Conservation (phyloP, 1,139 yeast genomes). For the Hansenula anomala region DNA sequence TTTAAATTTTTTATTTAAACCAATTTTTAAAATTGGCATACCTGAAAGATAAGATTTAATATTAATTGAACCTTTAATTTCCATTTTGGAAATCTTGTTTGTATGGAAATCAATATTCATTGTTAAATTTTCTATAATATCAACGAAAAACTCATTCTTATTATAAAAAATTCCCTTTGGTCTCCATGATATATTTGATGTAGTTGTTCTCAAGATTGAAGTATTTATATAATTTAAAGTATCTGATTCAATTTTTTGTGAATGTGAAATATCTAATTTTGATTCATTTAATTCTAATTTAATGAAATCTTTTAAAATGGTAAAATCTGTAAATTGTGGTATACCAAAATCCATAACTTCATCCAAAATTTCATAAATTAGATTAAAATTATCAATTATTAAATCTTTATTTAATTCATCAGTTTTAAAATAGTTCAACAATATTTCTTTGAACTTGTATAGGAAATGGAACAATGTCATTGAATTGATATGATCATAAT, state of each 20-base stretch:
- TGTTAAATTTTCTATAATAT: slow-evolving; percentile 62
- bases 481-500: slow-evolving; percentile 47
- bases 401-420: slow-evolving; percentile 49
- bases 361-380: slow-evolving; percentile 69
- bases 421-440: slow-evolving; percentile 49
- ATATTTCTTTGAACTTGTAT: slow-evolving; percentile 50
- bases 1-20: slow-evolving; percentile 48
- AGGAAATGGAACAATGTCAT: slow-evolving; percentile 58
- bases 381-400: slow-evolving; percentile 58
- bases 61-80: slow-evolving; percentile 59
- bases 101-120: slow-evolving; percentile 55
- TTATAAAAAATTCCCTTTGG: slow-evolving; percentile 75
- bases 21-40: slow-evolving; percentile 68
- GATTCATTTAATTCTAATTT: slow-evolving; percentile 29
- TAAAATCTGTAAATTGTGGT: slow-evolving; percentile 71
- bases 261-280: slow-evolving; percentile 2
- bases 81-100: slow-evolving; percentile 49
- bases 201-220: slow-evolving; percentile 65
- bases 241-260: slow-evolving; percentile 1
- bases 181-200: slow-evolving; percentile 75
- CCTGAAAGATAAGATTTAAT: slow-evolving; percentile 71
- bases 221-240: slow-evolving; percentile 42
- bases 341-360: slow-evolving; percentile 71
- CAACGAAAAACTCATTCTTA: slow-evolving; percentile 75
- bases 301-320: slow-evolving; percentile 66